A percentile compares a stretch with the other conserved stretches of the same genome.
Evolutionary conservation across 106 monocot species (phyloP).

Genomic region (Dendrobium chrysotoxum): DNA sequence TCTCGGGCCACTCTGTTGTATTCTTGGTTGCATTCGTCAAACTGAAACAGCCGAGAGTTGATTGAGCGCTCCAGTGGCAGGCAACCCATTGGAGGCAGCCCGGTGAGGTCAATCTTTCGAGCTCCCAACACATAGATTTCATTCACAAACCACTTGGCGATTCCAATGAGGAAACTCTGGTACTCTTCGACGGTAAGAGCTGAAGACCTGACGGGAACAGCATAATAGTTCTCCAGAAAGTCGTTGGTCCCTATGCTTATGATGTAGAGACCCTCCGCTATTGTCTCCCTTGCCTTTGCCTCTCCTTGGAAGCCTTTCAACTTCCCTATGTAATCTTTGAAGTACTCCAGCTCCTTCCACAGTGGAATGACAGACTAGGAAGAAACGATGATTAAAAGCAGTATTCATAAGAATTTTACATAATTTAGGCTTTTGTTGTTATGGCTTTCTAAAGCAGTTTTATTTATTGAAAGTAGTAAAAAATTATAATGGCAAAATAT

Average conservation of each 20-base stretch:
- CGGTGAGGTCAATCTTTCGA: conserved; percentile 36
- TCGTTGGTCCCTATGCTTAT: conserved; percentile 86
- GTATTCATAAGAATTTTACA: background rate
- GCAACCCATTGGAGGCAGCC: conserved; percentile 59
- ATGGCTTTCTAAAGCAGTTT: no score
- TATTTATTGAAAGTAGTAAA: no score
- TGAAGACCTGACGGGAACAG: conserved; percentile 14
- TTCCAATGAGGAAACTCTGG: conserved; percentile 31
- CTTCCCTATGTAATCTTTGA: conserved; percentile 47
- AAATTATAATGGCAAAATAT: no score
- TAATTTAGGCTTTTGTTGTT: no score
- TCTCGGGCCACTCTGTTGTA: conserved; percentile 33
- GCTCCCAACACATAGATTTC: conserved; percentile 41
- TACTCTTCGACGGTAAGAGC: conserved; percentile 42
- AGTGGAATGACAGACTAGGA: conserved; percentile 59
- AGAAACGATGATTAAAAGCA: background rate
- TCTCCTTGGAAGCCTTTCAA: conserved; percentile 27
- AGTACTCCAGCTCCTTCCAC: conserved; percentile 70
- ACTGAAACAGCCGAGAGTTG: background rate
- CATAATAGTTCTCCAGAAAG: conserved; percentile 87
- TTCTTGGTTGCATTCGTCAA: conserved; percentile 27
- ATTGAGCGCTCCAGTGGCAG: conserved; percentile 41
- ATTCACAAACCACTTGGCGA: conserved; percentile 31
- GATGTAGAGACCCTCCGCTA: conserved; percentile 56
- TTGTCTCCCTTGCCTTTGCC: conserved; percentile 18